These are phyloP conservation scores for Nakaseomyces delphensis DNA, from an alignment of 1,139 yeast species.

Conservation along the genomic window DNA sequence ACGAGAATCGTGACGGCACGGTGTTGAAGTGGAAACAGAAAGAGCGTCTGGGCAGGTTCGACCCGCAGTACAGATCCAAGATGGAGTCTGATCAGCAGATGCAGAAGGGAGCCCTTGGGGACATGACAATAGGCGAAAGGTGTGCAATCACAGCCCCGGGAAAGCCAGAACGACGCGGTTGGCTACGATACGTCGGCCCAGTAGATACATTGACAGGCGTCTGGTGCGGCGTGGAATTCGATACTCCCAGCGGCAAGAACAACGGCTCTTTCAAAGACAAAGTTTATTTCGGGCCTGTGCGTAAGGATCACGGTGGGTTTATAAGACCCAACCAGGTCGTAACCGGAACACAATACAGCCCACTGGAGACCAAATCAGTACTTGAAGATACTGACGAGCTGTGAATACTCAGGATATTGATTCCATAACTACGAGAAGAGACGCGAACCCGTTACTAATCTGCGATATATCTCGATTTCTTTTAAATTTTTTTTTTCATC, in stretches of 20 bases:
- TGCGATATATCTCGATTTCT: too few species aligned
- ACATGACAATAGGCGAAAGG: not conserved
- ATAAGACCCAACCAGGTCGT: constrained; percentile 36
- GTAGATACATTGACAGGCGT: constrained; percentile 43
- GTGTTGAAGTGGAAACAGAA: constrained; percentile 66
- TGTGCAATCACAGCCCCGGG: constrained; percentile 12
- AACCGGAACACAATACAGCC: constrained; percentile 21
- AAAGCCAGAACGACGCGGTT: constrained; percentile 48
- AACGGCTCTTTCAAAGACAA: constrained; percentile 66
- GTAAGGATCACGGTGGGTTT: constrained; percentile 53
- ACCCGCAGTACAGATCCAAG: constrained; percentile 39
- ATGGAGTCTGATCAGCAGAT: constrained; percentile 14
- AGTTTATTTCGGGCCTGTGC: constrained; percentile 52
- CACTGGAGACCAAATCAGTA: constrained; percentile 8
- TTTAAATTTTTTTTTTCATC: too few species aligned
- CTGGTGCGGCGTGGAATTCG: constrained; percentile 83
- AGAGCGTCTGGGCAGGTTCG: constrained; percentile 59
- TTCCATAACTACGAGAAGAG: too few species aligned
- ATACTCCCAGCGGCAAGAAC: constrained; percentile 66
- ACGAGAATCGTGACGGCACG: constrained; percentile 48
- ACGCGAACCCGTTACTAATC: too few species aligned
- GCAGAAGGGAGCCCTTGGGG: not conserved
- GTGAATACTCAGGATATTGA: not conserved
- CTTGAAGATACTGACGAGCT: not conserved
- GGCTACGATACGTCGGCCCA: constrained; percentile 56